Base-by-base conservation (phyloP, 2,329 filamentous ascomycete genomes). In the Raffaelea deltoideospora region DNA sequence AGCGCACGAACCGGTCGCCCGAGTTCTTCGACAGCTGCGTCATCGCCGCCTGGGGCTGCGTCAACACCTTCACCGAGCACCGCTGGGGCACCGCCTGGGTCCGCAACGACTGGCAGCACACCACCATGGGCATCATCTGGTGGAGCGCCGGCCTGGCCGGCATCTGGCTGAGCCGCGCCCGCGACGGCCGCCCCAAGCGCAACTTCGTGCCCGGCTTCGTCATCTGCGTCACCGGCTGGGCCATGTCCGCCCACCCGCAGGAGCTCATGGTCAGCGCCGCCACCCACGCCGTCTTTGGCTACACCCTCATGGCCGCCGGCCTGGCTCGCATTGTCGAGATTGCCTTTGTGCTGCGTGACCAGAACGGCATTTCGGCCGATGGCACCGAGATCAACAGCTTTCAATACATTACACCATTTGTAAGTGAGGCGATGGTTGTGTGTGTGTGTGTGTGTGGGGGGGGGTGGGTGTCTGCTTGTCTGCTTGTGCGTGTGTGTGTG, bases 71-170 rank as follows among this genome's bases (percentile, higher is more conserved):
- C 48, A 98, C 90, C 15, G 90, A 96, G 58, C 90, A 98, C 54
- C 75, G 81, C 36, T 98, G 90, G 90, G 90, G 90, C 37, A 67
- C 67, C 1, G 69, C 73, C 1, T 98, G 90, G 90, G 85, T 81
- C 36, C 76, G 73, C 57, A 96, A 95, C 52, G 90, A 98, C 56
- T 75, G 94, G 61, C 88, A 98, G 56, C 90, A 98, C 57, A 98
- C 90, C 0, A 84, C 82, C n/a, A 96, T 98, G 88, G 90, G 90
- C n/a, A 75, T 98, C 43, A 76, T 98, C 35, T 98, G 90, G 90
- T 98, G 88, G 88, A 82, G 77, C 49, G 88, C 90, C 8, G 90
- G 90, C 19, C 63, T 98, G 22, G 71, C 88, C 10, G 90, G 90
- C 30, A 70, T 98, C 36, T 98, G 88, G 90, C 66, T 98, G 28